Evolutionary conservation across 257 asterid genomes (phyloP), one percentile per base, ranked within the genome.

Genomic region (Gynochthodes officinalis): DNA sequence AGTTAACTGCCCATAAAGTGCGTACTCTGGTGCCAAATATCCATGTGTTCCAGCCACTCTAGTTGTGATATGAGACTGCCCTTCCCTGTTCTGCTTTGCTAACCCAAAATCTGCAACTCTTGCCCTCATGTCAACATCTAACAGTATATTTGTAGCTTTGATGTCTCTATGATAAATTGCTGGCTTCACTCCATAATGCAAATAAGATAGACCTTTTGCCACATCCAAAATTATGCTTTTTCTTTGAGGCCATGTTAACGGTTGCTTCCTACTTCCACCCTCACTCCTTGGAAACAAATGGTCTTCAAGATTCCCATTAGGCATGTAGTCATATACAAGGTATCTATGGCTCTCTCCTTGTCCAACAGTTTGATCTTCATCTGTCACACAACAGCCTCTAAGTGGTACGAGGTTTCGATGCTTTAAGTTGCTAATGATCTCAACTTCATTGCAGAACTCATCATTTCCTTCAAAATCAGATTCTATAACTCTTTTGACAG

Each of bases 41-140:
- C 98, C 98, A 21, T 89, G 97, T 0, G 97, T 93, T 49, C 98
- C 98, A 0, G 98, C 98, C 16, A 91, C 96, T 46, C 97, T 80
- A 2, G 97, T 91, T 2, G 98, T 91, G 66, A 93, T 83, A 82
- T 93, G 97, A 27, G 97, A 93, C 52, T 89, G 86, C 70, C 96
- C 96, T 80, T 91, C 97, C 71, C 83, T 53, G 65, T 83, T 88
- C 65, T 89, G 90, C 75, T 81, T 91, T 0, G 90, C 97, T 77
- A 91, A 73, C 73, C 97, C 98, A 48, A 93, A 93, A 81, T 93
- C 98, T 0, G 96, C 98, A 19, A 93, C 97, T 66, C 97, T 79
- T 0, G 97, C 98, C 80, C 94, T 86, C 97, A 91, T 86, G 46
- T 86, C 96, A 32, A 67, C 82, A 54, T 91, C 98, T 84, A 93